Conservation (phyloP, 805 yeast species). For the Zygosaccharomyces kombuchaensis region DNA sequence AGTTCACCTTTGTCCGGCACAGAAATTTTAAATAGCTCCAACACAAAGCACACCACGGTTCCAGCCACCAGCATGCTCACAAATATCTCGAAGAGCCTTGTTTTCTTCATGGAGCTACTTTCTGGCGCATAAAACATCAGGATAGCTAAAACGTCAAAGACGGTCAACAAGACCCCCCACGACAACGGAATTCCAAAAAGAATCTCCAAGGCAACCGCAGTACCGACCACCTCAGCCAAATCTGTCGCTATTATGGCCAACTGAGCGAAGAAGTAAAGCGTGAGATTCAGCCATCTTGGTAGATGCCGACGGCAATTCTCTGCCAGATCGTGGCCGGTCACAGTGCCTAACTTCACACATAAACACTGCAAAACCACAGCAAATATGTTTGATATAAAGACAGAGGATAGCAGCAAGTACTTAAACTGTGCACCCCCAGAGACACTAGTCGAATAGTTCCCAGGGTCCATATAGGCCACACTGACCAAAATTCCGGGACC, state of each 20-base stretch:
- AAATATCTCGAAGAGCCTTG: conserved; percentile 71
- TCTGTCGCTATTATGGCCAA: conserved; percentile 89
- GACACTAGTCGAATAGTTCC: conserved; percentile 92
- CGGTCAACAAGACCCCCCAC: conserved; percentile 73
- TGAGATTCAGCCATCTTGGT: conserved; percentile 53
- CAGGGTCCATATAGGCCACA: conserved; percentile 98
- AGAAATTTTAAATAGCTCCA: conserved; percentile 59
- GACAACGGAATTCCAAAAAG: conserved; percentile 68
- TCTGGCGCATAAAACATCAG: conserved; percentile 73
- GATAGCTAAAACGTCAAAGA: conserved; percentile 74
- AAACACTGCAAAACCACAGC: conserved; percentile 86
- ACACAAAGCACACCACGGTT: conserved; percentile 70
- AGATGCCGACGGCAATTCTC: conserved; percentile 77
- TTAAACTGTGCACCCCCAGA: conserved; percentile 85
- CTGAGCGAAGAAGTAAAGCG: conserved; percentile 69
- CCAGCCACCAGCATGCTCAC: conserved; percentile 66
- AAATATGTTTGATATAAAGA: conserved; percentile 76
- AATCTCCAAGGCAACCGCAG: conserved; percentile 80
- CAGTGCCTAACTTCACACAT: conserved; percentile 84
- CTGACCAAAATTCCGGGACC: conserved; percentile 96
- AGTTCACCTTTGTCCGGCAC: conserved; percentile 52
- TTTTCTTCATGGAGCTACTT: conserved; percentile 68
- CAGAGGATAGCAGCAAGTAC: conserved; percentile 70
- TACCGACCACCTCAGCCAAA: conserved; percentile 90
- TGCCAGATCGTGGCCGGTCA: conserved; percentile 90